These are phyloP conservation scores for Aspergillus ibericus DNA, from an alignment of 2,329 filamentous ascomycete genomes.

Conservation along the genomic window DNA sequence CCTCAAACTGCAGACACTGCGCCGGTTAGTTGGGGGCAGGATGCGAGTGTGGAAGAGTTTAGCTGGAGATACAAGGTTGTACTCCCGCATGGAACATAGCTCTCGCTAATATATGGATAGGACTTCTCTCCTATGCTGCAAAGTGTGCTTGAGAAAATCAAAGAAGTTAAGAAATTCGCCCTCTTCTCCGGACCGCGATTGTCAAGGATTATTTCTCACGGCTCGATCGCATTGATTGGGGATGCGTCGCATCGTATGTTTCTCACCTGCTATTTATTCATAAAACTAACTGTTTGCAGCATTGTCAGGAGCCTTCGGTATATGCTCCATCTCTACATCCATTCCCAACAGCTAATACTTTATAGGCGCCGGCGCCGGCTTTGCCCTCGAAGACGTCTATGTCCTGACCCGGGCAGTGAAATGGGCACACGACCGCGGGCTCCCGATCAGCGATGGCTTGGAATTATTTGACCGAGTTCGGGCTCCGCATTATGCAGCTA, in stretches of 20 bases:
- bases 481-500: constrained; percentile 11
- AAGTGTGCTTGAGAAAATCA: constrained; percentile 7
- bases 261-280: too few species aligned
- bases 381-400: constrained; percentile 17
- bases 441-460: neutral
- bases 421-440: constrained; percentile 1
- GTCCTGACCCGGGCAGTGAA: constrained; percentile 9
- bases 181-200: constrained; percentile 13
- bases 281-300: neutral
- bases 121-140: constrained; percentile 9
- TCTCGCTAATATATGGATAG: neutral
- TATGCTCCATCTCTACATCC: too few species aligned
- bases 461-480: constrained; percentile 10
- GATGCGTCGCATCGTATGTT: constrained; percentile 17
- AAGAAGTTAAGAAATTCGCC: constrained; percentile 13
- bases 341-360: neutral
- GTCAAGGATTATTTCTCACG: constrained; percentile 1
- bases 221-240: constrained; percentile 12
- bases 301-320: constrained; percentile 16
- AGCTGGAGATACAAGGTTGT: constrained; percentile 8
- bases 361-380: constrained; percentile 13
- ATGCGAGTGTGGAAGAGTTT: constrained; percentile 11
- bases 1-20: neutral
- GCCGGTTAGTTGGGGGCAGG: constrained; percentile 15
- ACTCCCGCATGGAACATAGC: neutral